phyloP scores from a whole-genome alignment of 2,329 filamentous ascomycete species.

The Cadophora gregata region DNA sequence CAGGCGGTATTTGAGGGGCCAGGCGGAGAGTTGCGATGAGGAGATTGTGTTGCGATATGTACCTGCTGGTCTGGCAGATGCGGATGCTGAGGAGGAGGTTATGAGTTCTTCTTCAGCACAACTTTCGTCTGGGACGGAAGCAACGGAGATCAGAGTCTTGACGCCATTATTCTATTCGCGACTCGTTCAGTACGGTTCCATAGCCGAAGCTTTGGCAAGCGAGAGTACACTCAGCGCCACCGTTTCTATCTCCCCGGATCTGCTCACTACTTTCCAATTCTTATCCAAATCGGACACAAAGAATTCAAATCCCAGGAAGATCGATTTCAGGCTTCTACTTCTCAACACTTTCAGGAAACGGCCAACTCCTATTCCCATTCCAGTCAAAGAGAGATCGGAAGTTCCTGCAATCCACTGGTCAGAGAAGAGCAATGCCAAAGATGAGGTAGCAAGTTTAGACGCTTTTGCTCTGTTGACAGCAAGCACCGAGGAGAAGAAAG shows the following conservation, averaged over 20 bases:
- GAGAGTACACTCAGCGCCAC: conserved; percentile 24
- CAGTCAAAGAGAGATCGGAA: neutral
- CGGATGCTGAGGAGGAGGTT: conserved; percentile 45
- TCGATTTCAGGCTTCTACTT: neutral
- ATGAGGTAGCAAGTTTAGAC: neutral
- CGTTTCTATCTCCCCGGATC: conserved; percentile 26
- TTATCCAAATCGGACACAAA: neutral
- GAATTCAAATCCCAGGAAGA: neutral
- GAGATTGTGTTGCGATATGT: conserved; percentile 59
- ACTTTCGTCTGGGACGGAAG: conserved; percentile 33
- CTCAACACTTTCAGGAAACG: neutral
- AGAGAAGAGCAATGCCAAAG: neutral
- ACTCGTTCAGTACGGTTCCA: conserved; percentile 62
- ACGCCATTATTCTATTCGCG: conserved; percentile 72
- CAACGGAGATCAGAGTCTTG: conserved; percentile 57
- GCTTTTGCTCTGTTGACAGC: neutral
- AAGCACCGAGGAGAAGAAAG: neutral
- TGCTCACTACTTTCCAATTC: neutral
- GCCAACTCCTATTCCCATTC: neutral
- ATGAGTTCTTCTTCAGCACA: conserved; percentile 46
- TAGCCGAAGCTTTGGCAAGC: conserved; percentile 19
- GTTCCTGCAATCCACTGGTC: neutral
- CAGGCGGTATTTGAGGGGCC: conserved; percentile 53
- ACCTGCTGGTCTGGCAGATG: conserved; percentile 53
- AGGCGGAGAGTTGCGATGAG: conserved; percentile 54